Evolutionary conservation across 805 yeast species (phyloP), one percentile per base, ranked within the genome.

Genomic region (Tetrapisispora fleetii): DNA sequence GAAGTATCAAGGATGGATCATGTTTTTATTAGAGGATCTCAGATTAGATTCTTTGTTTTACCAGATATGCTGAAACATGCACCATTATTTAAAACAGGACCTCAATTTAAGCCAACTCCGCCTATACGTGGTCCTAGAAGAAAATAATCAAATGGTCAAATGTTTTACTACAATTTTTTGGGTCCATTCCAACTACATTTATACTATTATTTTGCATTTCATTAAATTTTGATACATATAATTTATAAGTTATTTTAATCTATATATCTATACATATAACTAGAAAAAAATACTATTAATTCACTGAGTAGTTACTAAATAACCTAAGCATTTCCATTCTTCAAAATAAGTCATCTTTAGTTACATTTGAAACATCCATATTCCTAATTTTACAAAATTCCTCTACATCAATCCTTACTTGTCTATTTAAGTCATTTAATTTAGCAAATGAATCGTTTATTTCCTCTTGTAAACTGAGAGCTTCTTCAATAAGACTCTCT

Each of bases 61-160:
- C 99, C 99, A 0, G 98, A 91, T 45, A 81, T 90, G 67, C 74
- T 91, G 46, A 77, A 75, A 57, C 80, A 88, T 62, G 96, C 98
- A 1, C 98, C 98, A 14, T 78, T 90, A 81, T 83, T 91, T 58
- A 81, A 79, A 55, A 68, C 72, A 61, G 67, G 76, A 65, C 62
- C 71, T 1, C 66, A 71, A 45, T 77, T 76, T 22, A 81, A 77
- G 62, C 88, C 87, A 3, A 77, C 80, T 45, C 87, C 88, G 18
- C 89, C 89, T 8, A 75, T 81, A 35, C 73, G 86, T 57, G 84
- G 83, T 8, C 81, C 82, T 43, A 69, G 62, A 50, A 70, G 71
- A 57, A 64, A 62, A 53, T 64, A 41, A 49, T 22, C 8, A 14
- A 14, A 32, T 32, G 35, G 10, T 11, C 4, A 32, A 13, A 4